Evolutionary conservation across 2,329 filamentous ascomycete genomes (phyloP).

Genomic region (Exophiala mesophila): DNA sequence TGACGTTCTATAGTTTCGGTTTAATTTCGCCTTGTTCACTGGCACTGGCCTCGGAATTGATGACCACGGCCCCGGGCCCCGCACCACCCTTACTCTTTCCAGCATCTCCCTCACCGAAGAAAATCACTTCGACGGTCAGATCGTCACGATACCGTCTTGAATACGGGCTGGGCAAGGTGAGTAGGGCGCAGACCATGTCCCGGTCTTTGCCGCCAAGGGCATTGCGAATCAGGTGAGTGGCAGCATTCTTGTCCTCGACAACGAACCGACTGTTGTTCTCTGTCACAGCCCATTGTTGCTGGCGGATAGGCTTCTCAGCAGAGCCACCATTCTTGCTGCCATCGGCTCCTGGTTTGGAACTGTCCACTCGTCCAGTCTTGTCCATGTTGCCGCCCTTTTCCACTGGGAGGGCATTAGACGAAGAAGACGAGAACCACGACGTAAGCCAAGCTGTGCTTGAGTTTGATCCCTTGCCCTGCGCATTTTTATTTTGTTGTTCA

Average conservation of each 20-base stretch:
- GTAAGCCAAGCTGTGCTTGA: conserved; percentile 58
- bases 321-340: not conserved
- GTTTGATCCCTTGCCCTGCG: conserved; percentile 27
- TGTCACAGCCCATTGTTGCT: conserved; percentile 83
- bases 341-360: conserved; percentile 10
- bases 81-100: conserved; percentile 34
- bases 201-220: conserved; percentile 88
- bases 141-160: conserved; percentile 91
- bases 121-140: conserved; percentile 94
- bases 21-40: conserved; percentile 27
- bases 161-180: conserved; percentile 88
- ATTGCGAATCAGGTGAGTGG: conserved; percentile 91
- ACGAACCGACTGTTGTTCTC: conserved; percentile 68
- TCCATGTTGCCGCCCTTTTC: conserved; percentile 54
- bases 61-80: conserved; percentile 72
- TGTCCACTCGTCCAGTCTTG: conserved; percentile 53
- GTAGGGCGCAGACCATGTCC: conserved; percentile 86
- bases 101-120: conserved; percentile 79
- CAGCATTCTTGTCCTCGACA: conserved; percentile 91
- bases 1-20: conserved; percentile 37
- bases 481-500: conserved; percentile 59
- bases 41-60: conserved; percentile 84
- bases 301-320: conserved; percentile 64
- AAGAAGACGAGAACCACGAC: conserved; percentile 51
- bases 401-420: conserved; percentile 62